Conservation (phyloP, 345 rosid genomes). For the Salix viminalis region DNA sequence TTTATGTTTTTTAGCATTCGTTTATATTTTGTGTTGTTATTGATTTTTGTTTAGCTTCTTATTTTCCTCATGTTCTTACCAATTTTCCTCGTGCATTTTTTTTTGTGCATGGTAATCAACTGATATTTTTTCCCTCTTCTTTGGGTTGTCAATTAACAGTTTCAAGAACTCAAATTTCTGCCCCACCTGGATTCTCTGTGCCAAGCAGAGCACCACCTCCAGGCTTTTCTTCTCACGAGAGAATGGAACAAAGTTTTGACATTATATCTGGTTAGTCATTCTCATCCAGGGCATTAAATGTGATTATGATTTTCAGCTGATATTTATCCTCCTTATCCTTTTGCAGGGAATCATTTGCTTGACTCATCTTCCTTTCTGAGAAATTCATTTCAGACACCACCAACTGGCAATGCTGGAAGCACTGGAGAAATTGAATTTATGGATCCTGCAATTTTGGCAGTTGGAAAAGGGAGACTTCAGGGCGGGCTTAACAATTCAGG, state of each 20-base stretch:
- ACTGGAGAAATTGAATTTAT: conserved; percentile 69
- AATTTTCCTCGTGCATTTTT: not conserved
- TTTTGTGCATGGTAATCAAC: not conserved
- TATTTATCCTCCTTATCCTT: conserved; percentile 3
- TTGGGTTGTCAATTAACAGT: conserved; percentile 18
- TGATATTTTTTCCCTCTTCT: not conserved
- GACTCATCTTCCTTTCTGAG: conserved; percentile 49
- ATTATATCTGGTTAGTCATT: conserved; percentile 42
- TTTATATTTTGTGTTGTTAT: not conserved
- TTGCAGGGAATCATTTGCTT: conserved; percentile 49
- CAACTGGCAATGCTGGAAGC: conserved; percentile 37
- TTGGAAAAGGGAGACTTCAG: conserved; percentile 71
- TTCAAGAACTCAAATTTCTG: conserved; percentile 65
- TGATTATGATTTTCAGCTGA: not conserved
- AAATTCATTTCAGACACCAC: conserved; percentile 42
- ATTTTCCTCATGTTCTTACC: too few species aligned
- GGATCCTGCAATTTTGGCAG: conserved; percentile 94
- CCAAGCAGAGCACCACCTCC: conserved; percentile 91
- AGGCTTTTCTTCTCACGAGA: conserved; percentile 72
- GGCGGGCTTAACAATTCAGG: conserved; percentile 48
- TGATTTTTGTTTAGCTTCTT: too few species aligned
- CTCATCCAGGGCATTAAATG: not conserved
- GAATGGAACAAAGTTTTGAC: conserved; percentile 47
- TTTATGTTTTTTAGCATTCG: not conserved
- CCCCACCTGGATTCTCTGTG: conserved; percentile 82